A percentile compares a stretch with the other conserved stretches of the same genome.
phyloP scores from a whole-genome alignment of 768 basidiomycete genomes.

The Chiua virens region DNA sequence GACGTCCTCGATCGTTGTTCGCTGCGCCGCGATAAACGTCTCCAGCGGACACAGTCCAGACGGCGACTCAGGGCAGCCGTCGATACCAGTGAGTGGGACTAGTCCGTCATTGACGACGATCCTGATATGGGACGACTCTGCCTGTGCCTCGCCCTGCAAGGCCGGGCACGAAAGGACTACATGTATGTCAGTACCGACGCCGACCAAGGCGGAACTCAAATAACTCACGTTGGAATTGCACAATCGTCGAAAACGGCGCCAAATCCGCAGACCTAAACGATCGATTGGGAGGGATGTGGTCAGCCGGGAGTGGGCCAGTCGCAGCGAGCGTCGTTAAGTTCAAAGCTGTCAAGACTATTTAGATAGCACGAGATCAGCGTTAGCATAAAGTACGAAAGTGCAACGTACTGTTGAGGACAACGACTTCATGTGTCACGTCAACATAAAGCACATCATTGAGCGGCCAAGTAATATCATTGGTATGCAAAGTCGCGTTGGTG shows the following conservation, averaged over 20 bases:
- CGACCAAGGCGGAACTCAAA: neutral
- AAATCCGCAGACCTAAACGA: constrained; percentile 76
- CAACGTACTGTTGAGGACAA: constrained; percentile 73
- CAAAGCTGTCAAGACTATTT: constrained; percentile 75
- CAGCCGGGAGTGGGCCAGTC: constrained; percentile 71
- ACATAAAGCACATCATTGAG: constrained; percentile 74
- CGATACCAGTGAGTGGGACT: constrained; percentile 74
- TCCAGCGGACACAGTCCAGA: constrained; percentile 73
- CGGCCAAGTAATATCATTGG: constrained; percentile 68
- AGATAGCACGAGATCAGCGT: neutral
- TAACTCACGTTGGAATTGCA: constrained; percentile 81
- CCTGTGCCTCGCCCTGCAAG: constrained; percentile 32
- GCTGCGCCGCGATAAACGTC: constrained; percentile 69
- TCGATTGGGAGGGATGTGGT: constrained; percentile 63
- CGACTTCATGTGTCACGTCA: constrained; percentile 91
- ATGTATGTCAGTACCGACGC: neutral
- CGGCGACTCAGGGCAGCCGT: constrained; percentile 61
- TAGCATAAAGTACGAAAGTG: neutral
- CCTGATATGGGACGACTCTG: constrained; percentile 58
- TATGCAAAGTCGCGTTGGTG: constrained; percentile 80
- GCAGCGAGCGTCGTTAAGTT: constrained; percentile 75
- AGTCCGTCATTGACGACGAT: constrained; percentile 89
- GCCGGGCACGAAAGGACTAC: constrained; percentile 59
- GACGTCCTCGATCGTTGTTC: constrained; percentile 59
- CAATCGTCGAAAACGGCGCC: constrained; percentile 85